Evolutionary conservation across 1,139 yeast genomes (phyloP).

Genomic region (Suhomyces terraborum): DNA sequence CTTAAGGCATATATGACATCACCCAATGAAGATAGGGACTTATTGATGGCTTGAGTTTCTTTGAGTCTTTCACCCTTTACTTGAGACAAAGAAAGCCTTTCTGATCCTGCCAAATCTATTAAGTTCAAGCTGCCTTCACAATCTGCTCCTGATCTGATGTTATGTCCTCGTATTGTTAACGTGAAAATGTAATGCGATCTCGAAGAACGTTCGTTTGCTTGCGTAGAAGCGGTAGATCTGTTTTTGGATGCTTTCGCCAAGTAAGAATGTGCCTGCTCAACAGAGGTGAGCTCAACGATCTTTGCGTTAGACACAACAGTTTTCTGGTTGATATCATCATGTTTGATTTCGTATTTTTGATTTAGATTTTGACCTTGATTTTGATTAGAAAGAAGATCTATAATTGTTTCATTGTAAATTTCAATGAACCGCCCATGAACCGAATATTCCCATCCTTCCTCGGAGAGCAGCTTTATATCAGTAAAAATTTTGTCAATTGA

Average conservation of each 20-base stretch:
- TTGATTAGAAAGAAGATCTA: conserved; percentile 57
- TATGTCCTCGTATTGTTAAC: conserved; percentile 58
- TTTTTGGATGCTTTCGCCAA: conserved; percentile 58
- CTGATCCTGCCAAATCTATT: conserved; percentile 88
- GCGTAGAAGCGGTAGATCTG: conserved; percentile 81
- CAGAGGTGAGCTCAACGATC: conserved; percentile 47
- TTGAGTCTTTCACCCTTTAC: conserved; percentile 77
- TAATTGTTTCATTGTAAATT: conserved; percentile 80
- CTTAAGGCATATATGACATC: conserved; percentile 85
- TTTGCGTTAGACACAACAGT: conserved; percentile 67
- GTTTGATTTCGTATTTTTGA: conserved; percentile 69
- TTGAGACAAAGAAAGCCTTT: conserved; percentile 74
- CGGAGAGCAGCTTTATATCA: conserved; percentile 51
- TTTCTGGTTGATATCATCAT: conserved; percentile 53
- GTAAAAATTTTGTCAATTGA: conserved; percentile 74
- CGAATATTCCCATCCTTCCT: conserved; percentile 65
- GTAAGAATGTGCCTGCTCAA: conserved; percentile 52
- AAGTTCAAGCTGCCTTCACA: conserved; percentile 69
- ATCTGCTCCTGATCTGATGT: conserved; percentile 49
- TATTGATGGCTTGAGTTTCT: conserved; percentile 90
- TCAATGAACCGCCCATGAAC: conserved; percentile 82
- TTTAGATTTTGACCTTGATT: conserved; percentile 32
- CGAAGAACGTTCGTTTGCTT: conserved; percentile 76
- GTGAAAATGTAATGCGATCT: conserved; percentile 73
- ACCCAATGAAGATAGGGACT: conserved; percentile 83